Evolutionary conservation across 2,329 filamentous ascomycete genomes (phyloP), one percentile per base, ranked within the genome.

Genomic region (Dactylellina cionopaga): DNA sequence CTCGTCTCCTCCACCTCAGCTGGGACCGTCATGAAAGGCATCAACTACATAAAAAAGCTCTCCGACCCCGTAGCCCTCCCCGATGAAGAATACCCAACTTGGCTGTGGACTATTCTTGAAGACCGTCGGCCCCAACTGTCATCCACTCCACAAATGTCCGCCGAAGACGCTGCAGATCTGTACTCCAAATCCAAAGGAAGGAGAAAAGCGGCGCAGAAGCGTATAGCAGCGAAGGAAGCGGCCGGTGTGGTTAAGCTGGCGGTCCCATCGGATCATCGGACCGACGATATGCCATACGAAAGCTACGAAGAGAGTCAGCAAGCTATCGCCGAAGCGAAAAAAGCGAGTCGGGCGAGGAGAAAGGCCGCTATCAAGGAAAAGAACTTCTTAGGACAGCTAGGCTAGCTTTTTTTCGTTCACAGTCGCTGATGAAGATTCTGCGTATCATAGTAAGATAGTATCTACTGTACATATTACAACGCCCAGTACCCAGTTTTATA

Each of bases 331-430:
- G 87, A 88, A 76, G 82, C 93, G 77, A 89, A 84, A 75, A 86
- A 84, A 81, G 88, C 88, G 31, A 88, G 92, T 90, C 86, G 91
- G 78, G 86, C 86, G 80, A 90, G 92, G 83, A 84, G 91, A 79
- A 87, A 89, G 81, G 86, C 86, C 70, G 86, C 85, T 81, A 95
- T 95, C 79, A 94, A 93, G 87, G 91, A 95, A 84, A 82, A 81
- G 79, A 95, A 95, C 82, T 95, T 92, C 85, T 86, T 95, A 44
- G 68, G 68, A 25, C 52, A 72, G 29, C 35, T 72, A 15, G 60
- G 59, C 25, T 72, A 65, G 46, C 39, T 24, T 39, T 5, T n/a
- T 19, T 19, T 6, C 17, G 39, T 87, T 88, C 43, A 92, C n/a
- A n/a, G n/a, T 93, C 22, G 17, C n/a, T 22, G n/a, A n/a, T n/a